Conservation (phyloP, 2,329 filamentous ascomycete species). For the Macroventuria anomochaeta region DNA sequence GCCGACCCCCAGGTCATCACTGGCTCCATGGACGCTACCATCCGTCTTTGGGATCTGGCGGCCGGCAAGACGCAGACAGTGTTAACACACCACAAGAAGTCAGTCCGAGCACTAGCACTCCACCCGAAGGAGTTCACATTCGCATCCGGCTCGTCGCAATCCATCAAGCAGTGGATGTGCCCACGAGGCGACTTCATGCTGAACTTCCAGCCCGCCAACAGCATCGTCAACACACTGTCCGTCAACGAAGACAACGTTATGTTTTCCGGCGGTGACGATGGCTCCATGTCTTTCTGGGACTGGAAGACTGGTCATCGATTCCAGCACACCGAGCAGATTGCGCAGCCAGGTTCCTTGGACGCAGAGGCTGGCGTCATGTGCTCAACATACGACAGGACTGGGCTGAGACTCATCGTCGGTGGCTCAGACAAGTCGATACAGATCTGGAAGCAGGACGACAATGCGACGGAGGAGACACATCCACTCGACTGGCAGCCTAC, state of each 20-base stretch:
- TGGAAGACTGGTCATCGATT: constrained; percentile 97
- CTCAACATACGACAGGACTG: constrained; percentile 88
- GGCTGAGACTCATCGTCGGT: constrained; percentile 86
- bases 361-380: constrained; percentile 96
- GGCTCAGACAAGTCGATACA: constrained; percentile 94
- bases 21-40: constrained; percentile 77
- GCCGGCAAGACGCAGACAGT: constrained; percentile 96
- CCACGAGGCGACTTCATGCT: constrained; percentile 99
- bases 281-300: constrained; percentile 97
- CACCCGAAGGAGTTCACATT: constrained; percentile 97
- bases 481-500: constrained; percentile 92
- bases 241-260: constrained; percentile 95
- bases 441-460: constrained; percentile 93
- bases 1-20: constrained; percentile 96
- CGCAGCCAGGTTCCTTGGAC: constrained; percentile 91
- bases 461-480: constrained; percentile 88
- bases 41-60: constrained; percentile 84
- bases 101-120: constrained; percentile 80
- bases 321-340: constrained; percentile 87
- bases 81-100: constrained; percentile 98
- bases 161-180: constrained; percentile 99
- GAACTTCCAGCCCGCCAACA: constrained; percentile 95
- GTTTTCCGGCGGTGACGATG: constrained; percentile 94
- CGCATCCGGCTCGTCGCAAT: constrained; percentile 86
- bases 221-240: constrained; percentile 91